Conservation (phyloP, 2,329 filamentous ascomycete genomes). For the Blastomyces parvus region DNA sequence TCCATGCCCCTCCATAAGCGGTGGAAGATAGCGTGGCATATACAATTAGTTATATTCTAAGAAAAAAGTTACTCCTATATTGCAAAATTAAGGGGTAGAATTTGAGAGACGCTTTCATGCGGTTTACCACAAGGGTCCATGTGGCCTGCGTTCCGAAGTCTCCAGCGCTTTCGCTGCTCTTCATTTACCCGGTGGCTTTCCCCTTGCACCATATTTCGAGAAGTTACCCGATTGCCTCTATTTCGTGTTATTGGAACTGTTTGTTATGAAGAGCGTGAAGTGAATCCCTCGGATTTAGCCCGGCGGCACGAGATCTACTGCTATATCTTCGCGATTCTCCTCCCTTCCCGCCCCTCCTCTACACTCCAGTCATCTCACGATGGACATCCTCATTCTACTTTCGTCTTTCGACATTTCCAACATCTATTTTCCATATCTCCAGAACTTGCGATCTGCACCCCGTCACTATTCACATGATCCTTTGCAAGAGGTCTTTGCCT, state of each 20-base stretch:
- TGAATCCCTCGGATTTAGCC: background rate
- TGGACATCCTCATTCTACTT: background rate
- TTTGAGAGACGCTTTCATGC: background rate
- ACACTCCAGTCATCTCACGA: background rate
- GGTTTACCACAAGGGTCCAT: background rate
- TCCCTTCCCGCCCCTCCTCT: background rate
- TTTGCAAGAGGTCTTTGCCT: background rate
- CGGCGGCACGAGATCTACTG: background rate
- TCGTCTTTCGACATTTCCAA: background rate
- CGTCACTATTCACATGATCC: background rate
- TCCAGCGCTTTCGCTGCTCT: background rate
- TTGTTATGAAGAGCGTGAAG: background rate
- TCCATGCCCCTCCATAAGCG: background rate
- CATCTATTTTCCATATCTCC: background rate
- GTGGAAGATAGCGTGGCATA: background rate
- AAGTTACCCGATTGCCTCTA: background rate
- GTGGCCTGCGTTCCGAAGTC: no score
- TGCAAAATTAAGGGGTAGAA: background rate
- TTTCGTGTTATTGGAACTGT: background rate
- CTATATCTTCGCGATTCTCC: background rate
- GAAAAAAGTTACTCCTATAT: background rate
- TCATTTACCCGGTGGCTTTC: background rate
- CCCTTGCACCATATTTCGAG: background rate
- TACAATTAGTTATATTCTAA: background rate
- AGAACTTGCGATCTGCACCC: background rate